These are phyloP conservation scores for Falciphora oryzae DNA, from an alignment of 2,329 filamentous ascomycete species.

Conservation along the genomic window DNA sequence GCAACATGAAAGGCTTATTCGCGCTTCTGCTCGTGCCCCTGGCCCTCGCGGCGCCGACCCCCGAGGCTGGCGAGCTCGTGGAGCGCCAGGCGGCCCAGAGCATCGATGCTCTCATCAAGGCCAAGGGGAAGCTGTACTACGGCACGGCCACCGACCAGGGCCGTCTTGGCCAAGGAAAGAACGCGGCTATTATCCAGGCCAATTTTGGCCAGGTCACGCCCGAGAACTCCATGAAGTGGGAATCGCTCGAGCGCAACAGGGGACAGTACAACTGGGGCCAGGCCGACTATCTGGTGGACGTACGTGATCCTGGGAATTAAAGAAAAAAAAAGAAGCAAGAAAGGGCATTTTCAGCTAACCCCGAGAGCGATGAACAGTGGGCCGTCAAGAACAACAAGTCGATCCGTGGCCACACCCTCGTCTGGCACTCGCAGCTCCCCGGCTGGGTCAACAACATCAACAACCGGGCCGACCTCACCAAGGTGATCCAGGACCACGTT, in stretches of 20 bases:
- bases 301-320: constrained; percentile 4
- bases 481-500: constrained; percentile 2
- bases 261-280: constrained; percentile 48
- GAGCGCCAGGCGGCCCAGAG: constrained; percentile 36
- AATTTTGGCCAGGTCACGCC: constrained; percentile 61
- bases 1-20: constrained; percentile 25
- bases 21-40: constrained; percentile 31
- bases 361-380: constrained; percentile 16
- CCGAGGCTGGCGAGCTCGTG: constrained; percentile 23
- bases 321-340: constrained; percentile 1
- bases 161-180: constrained; percentile 41
- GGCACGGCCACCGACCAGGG: constrained; percentile 52
- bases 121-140: constrained; percentile 60
- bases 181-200: constrained; percentile 50
- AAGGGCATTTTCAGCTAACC: no score
- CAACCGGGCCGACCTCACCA: background rate
- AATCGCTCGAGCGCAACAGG: constrained; percentile 42
- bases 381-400: constrained; percentile 38
- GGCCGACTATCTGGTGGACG: constrained; percentile 36
- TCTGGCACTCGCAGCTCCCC: constrained; percentile 55
- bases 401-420: constrained; percentile 11
- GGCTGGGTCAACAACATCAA: constrained; percentile 28
- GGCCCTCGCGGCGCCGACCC: constrained; percentile 27
- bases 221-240: constrained; percentile 70
- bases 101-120: constrained; percentile 51